Conservation (phyloP, 495 filamentous ascomycete species). For the Hypoxylon trugodes region DNA sequence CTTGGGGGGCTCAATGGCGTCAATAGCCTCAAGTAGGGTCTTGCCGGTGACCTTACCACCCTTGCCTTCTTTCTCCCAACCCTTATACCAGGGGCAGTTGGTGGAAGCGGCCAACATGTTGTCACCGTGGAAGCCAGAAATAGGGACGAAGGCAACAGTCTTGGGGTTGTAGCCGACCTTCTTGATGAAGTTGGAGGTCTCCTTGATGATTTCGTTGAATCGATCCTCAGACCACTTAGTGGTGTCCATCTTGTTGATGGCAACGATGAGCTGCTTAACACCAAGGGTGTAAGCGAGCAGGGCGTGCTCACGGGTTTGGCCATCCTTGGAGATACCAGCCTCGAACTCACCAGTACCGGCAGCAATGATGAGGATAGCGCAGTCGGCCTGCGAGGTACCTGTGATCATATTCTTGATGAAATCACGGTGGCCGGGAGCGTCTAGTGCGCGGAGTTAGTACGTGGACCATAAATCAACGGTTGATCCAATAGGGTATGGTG, state of each 20-base stretch:
- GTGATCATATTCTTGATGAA: conserved; percentile 99
- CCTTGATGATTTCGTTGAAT: conserved; percentile 99
- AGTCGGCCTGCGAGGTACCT: conserved; percentile 99
- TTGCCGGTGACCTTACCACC: conserved; percentile 86
- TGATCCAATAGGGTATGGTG: conserved; percentile 34
- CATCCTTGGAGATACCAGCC: conserved; percentile 99
- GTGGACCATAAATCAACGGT: conserved; percentile 14
- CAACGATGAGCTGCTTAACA: conserved; percentile 99
- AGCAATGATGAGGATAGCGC: conserved; percentile 99
- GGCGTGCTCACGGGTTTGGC: conserved; percentile 99
- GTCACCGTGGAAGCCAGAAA: conserved; percentile 99
- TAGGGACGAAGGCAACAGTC: conserved; percentile 96
- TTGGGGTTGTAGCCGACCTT: conserved; percentile 99
- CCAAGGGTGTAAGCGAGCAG: conserved; percentile 99
- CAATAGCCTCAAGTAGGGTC: conserved; percentile 99
- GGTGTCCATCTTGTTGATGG: conserved; percentile 99
- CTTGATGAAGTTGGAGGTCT: conserved; percentile 99
- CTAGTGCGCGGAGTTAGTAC: conserved; percentile 53
- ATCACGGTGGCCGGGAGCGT: conserved; percentile 99
- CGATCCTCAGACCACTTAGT: conserved; percentile 96
- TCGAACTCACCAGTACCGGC: conserved; percentile 99
- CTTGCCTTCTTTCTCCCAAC: conserved; percentile 99
- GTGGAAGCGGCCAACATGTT: conserved; percentile 95
- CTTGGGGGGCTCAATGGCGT: conserved; percentile 90
- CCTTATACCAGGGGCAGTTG: conserved; percentile 99